Conservation (phyloP, 1,284 basidiomycete genomes). For the Rhodotorula sp. region DNA sequence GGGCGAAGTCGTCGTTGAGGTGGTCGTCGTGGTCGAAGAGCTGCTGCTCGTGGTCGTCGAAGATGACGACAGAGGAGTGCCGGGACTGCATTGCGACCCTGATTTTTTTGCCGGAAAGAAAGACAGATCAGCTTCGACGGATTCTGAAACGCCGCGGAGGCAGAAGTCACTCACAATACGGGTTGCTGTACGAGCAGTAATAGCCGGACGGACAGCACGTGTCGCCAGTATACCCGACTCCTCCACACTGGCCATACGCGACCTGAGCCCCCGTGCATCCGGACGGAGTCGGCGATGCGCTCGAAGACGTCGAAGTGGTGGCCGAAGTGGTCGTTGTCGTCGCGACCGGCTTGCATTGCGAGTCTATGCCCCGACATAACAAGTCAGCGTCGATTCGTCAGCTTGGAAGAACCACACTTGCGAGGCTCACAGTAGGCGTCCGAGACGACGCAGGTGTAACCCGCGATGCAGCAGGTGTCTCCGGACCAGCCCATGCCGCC, state of each 20-base stretch:
- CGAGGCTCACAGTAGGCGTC: slow-evolving; percentile 11
- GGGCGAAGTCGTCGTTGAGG: neutral
- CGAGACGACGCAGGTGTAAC: slow-evolving; percentile 10
- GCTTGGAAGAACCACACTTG: fast-evolving
- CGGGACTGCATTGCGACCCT: neutral
- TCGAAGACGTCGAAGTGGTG: neutral
- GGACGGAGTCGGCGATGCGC: neutral
- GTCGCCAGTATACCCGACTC: neutral
- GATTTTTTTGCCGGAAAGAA: neutral
- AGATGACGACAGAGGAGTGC: neutral
- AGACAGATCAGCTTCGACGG: neutral
- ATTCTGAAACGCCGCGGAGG: neutral
- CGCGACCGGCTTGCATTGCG: slow-evolving; percentile 12
- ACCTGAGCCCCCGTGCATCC: neutral
- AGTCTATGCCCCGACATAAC: slow-evolving; percentile 2
- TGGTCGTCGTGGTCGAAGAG: neutral
- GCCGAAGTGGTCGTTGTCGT: neutral
- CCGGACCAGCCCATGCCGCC: slow-evolving; percentile 5
- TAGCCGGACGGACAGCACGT: slow-evolving; percentile 14
- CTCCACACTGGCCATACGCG: slow-evolving; percentile 5
- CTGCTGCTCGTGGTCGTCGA: neutral
- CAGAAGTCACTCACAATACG: neutral
- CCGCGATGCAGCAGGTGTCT: slow-evolving; percentile 15
- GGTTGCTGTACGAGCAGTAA: slow-evolving; percentile 6
- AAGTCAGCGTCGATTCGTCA: too few species aligned